Base-by-base conservation (phyloP, 768 basidiomycete species). In the Boletellus sp. region DNA sequence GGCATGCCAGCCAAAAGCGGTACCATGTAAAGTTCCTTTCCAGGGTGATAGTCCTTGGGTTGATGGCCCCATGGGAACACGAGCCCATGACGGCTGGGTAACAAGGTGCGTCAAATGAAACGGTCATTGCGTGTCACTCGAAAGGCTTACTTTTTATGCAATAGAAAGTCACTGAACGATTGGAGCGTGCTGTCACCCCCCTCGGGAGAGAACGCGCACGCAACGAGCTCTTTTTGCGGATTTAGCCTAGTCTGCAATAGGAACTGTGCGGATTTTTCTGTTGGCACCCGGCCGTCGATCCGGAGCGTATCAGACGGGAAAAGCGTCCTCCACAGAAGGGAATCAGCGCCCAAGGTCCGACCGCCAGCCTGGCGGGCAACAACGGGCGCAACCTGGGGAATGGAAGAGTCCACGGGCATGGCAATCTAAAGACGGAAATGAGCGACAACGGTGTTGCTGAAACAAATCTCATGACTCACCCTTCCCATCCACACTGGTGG, bases 11-110 rank as follows among this genome's bases (percentile, higher is more conserved):
- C 74, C 19, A 76, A 72, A 15, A 95, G 69, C 2, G 93, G 93
- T 16, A 94, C 78, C 56, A 94, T 79, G 59, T 95, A 95, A 32
- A 94, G 70, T 63, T 95, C 93, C 48, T 87, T 85, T 31, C 91
- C 92, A 35, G 87, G 86, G 48, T 80, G 76, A 59, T 79, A 70
- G 11, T 90, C 85, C 55, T 86, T 84, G 9, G 87, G 84, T 35
- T 80, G 78, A 41, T 73, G 74, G 1, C 90, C 87, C 90, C 90
- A 93, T 9, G 90, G 90, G 55, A 92, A 91, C 17, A 91, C 79
- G 19, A 93, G 76, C 10, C 87, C 90, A 63, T 93, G 89, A 19
- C 90, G 90, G 45, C 90, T 93, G 66, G 54, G 57, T 28, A 32
- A 51, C 53, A 38, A 53, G 12, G 23, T 12, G 28, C 3, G 34